phyloP scores from a whole-genome alignment of 805 yeast species.

The Lachancea thermotolerans region DNA sequence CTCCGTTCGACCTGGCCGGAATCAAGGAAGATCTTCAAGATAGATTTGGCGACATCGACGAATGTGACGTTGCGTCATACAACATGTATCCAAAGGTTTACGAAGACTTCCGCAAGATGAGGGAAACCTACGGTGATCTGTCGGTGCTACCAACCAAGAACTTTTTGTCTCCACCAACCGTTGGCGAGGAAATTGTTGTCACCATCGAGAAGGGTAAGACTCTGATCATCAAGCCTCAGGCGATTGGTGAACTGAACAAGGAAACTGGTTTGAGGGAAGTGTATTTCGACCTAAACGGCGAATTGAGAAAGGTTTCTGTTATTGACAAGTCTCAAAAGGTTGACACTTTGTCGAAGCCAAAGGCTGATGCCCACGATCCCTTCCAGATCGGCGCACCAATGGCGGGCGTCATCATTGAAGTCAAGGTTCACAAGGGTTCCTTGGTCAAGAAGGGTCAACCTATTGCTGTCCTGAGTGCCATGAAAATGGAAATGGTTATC shows the following conservation, averaged over 20 bases:
- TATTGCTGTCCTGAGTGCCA: constrained; percentile 86
- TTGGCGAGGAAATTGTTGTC: constrained; percentile 83
- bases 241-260: constrained; percentile 80
- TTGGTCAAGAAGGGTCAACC: constrained; percentile 96
- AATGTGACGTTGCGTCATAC: constrained; percentile 88
- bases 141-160: constrained; percentile 89
- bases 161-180: constrained; percentile 80
- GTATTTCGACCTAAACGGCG: constrained; percentile 97
- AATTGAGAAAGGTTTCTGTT: constrained; percentile 89
- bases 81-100: constrained; percentile 98
- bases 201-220: constrained; percentile 94
- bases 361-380: constrained; percentile 82
- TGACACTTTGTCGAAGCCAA: constrained; percentile 79
- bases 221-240: constrained; percentile 82
- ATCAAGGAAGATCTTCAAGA: constrained; percentile 67
- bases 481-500: constrained; percentile 99
- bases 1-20: constrained; percentile 71
- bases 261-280: constrained; percentile 93
- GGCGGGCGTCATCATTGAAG: constrained; percentile 98
- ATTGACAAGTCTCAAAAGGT: constrained; percentile 83
- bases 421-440: constrained; percentile 79
- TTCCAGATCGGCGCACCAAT: constrained; percentile 97
- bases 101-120: constrained; percentile 72
- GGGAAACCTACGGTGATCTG: constrained; percentile 81
- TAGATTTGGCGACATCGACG: constrained; percentile 75